These are phyloP conservation scores for Russula lepida DNA, from an alignment of 768 basidiomycete species.

Conservation along the genomic window DNA sequence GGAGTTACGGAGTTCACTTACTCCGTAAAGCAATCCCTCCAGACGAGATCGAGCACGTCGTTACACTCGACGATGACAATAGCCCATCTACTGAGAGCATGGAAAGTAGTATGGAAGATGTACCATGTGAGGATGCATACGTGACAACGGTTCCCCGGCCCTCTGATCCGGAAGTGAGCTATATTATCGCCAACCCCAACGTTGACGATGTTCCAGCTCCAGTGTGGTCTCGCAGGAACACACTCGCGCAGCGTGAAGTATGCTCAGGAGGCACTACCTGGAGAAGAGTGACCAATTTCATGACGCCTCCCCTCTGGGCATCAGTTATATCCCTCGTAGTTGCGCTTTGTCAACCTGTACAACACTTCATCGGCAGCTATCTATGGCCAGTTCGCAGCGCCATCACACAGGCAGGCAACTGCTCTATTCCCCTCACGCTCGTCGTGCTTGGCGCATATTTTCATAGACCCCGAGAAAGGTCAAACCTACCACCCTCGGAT, in stretches of 20 bases:
- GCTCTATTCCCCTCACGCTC: slow-evolving; percentile 80
- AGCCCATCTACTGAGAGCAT: background rate
- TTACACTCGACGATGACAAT: background rate
- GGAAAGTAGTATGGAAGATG: background rate
- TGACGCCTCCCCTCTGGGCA: slow-evolving; percentile 85
- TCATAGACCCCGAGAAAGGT: slow-evolving; percentile 35
- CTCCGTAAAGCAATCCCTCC: slow-evolving; percentile 48
- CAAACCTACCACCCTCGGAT: slow-evolving; percentile 28
- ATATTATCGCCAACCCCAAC: slow-evolving; percentile 9
- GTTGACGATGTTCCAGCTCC: slow-evolving; percentile 20
- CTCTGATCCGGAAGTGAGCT: background rate
- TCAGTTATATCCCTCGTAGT: slow-evolving; percentile 66
- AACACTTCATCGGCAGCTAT: slow-evolving; percentile 54
- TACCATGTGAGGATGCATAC: slow-evolving; percentile 13
- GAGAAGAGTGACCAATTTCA: slow-evolving; percentile 52
- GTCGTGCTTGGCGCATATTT: slow-evolving; percentile 93
- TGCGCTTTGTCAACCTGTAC: slow-evolving; percentile 67
- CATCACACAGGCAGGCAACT: slow-evolving; percentile 56
- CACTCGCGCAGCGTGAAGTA: slow-evolving; percentile 24
- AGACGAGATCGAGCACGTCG: slow-evolving; percentile 26
- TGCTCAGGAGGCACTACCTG: slow-evolving; percentile 27
- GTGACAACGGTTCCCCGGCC: background rate
- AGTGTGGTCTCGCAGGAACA: slow-evolving; percentile 22
- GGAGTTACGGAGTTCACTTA: slow-evolving; percentile 84
- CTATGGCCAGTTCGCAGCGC: slow-evolving; percentile 61